Conservation (phyloP, 1,284 basidiomycete species). For the Schizopora paradoxa region DNA sequence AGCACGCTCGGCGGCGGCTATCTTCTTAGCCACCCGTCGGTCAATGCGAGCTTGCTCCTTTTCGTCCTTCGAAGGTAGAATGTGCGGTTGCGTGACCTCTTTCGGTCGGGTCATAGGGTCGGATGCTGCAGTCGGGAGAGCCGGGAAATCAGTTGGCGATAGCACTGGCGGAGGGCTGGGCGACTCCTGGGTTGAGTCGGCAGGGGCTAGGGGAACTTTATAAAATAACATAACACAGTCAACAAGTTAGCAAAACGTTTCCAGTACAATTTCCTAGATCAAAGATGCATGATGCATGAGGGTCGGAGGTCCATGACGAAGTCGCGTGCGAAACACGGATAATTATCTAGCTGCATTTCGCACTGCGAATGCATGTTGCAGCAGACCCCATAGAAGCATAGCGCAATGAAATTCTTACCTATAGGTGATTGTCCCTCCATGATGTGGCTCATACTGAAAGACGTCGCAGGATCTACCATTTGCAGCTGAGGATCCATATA, state of each 20-base stretch:
- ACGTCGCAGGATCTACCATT: no score
- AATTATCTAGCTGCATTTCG: constrained; percentile 21
- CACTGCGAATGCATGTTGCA: constrained; percentile 72
- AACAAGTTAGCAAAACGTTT: constrained; percentile 10
- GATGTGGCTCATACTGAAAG: no score
- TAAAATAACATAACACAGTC: constrained; percentile 19
- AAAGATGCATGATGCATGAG: constrained; percentile 1
- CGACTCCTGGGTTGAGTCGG: constrained; percentile 45
- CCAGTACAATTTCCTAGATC: constrained; percentile 3
- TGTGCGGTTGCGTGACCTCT: constrained; percentile 22
- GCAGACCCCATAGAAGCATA: constrained; percentile 4
- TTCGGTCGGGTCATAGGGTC: constrained; percentile 25
- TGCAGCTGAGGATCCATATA: no score
- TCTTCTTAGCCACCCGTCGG: constrained; percentile 35
- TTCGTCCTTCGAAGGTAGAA: constrained; percentile 30
- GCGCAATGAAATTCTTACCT: constrained; percentile 16
- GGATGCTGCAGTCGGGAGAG: constrained; percentile 35
- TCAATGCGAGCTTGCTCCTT: constrained; percentile 29
- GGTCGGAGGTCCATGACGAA: constrained; percentile 9
- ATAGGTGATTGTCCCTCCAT: constrained; percentile 8
- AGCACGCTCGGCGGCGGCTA: constrained; percentile 25
- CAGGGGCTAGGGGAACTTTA: constrained; percentile 38
- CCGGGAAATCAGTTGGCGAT: constrained; percentile 71
- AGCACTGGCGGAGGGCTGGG: constrained; percentile 41
- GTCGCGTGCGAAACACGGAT: background rate